These are phyloP conservation scores for Saitozyma podzolica DNA, from an alignment of 768 basidiomycete species.

Conservation along the genomic window DNA sequence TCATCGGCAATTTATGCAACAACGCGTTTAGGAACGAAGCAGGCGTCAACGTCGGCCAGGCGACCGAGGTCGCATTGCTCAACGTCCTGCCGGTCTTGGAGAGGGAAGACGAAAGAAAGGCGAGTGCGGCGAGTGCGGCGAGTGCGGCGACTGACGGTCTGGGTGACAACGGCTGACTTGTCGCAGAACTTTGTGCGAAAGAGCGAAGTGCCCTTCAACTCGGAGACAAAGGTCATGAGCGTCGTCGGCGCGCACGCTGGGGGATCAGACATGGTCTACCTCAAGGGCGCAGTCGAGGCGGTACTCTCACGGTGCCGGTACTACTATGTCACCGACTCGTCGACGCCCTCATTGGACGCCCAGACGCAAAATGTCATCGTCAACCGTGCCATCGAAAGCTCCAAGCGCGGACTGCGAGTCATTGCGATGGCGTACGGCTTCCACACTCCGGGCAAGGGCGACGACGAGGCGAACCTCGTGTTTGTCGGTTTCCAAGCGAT, in stretches of 20 bases:
- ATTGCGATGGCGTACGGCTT: conserved; percentile 90
- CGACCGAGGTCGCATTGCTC: conserved; percentile 88
- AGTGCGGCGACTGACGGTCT: background rate
- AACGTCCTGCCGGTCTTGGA: conserved; percentile 72
- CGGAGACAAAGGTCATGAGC: conserved; percentile 91
- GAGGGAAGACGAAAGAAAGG: conserved; percentile 68
- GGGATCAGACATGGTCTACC: conserved; percentile 73
- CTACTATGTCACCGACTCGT: conserved; percentile 86
- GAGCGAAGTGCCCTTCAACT: conserved; percentile 84
- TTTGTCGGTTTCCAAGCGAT: conserved; percentile 94
- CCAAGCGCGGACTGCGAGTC: conserved; percentile 76
- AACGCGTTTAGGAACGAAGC: conserved; percentile 76
- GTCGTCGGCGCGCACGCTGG: conserved; percentile 71
- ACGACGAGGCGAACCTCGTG: conserved; percentile 57
- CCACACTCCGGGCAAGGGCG: conserved; percentile 45
- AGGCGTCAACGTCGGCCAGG: conserved; percentile 76
- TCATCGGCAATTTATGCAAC: conserved; percentile 86
- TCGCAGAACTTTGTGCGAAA: conserved; percentile 50
- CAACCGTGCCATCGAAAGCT: conserved; percentile 68
- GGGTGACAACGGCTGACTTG: background rate
- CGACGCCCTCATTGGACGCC: conserved; percentile 74
- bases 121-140: conserved; percentile 52
- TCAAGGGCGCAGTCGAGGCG: conserved; percentile 88
- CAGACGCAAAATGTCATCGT: conserved; percentile 68
- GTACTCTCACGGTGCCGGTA: conserved; percentile 82